phyloP scores from a whole-genome alignment of 139 green algal genomes.

The Dunaliella primolecta region DNA sequence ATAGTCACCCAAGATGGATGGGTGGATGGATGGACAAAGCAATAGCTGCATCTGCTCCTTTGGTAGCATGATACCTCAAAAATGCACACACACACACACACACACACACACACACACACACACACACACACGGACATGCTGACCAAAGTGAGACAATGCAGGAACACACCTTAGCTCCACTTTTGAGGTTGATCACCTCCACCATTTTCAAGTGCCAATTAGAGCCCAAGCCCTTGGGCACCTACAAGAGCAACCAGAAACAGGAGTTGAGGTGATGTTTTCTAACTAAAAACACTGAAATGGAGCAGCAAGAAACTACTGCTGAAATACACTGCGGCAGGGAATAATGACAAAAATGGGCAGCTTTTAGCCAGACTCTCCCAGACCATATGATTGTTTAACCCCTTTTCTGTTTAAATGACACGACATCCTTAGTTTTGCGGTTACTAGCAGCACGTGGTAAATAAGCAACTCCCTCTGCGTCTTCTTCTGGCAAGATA shows the following conservation, averaged over 20 bases:
- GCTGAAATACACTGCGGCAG: neutral
- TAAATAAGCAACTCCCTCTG: no score
- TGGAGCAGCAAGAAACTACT: no score
- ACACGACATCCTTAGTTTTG: no score
- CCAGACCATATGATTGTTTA: no score
- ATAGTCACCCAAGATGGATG: neutral
- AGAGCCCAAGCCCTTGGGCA: conserved; percentile 16
- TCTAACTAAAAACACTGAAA: neutral
- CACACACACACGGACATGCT: no score
- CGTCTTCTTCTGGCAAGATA: no score
- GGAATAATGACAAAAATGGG: neutral
- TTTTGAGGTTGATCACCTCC: conserved; percentile 42
- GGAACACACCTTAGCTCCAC: conserved; percentile 14
- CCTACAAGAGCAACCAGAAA: neutral
- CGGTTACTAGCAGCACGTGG: no score
- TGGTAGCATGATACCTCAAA: neutral
- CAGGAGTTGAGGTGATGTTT: neutral
- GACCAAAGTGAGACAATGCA: neutral
- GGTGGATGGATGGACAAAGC: neutral
- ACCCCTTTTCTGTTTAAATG: no score
- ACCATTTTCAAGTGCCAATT: conserved; percentile 41
- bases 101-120: no score
- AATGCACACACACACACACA: no score
- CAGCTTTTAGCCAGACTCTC: conserved; percentile 5
- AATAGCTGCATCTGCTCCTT: neutral